Evolutionary conservation across 495 filamentous ascomycete genomes (phyloP).

Genomic region (Penicillium simplicissimum): DNA sequence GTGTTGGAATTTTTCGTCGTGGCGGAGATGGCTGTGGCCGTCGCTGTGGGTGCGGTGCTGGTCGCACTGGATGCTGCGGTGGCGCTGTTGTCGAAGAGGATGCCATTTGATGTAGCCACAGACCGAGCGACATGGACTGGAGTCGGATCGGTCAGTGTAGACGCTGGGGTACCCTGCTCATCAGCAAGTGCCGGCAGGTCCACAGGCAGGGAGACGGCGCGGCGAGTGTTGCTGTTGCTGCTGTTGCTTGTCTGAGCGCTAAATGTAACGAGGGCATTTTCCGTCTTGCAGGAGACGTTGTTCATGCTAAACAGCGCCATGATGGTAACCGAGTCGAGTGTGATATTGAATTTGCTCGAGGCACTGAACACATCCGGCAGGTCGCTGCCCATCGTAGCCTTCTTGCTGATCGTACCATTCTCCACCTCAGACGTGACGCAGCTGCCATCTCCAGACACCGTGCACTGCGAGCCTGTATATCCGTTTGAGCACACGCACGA

Average conservation of each 20-base stretch:
- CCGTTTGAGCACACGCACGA: constrained; percentile 86
- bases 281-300: constrained; percentile 71
- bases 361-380: constrained; percentile 70
- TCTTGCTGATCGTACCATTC: constrained; percentile 48
- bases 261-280: constrained; percentile 88
- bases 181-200: constrained; percentile 13
- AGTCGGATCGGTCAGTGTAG: constrained; percentile 17
- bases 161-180: background rate
- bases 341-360: constrained; percentile 71
- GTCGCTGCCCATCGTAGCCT: constrained; percentile 77
- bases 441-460: constrained; percentile 55
- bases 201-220: constrained; percentile 15
- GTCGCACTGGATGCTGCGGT: constrained; percentile 17
- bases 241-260: constrained; percentile 33
- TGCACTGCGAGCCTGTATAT: constrained; percentile 79
- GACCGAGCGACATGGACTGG: constrained; percentile 33
- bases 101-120: constrained; percentile 44
- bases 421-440: constrained; percentile 69
- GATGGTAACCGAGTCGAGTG: constrained; percentile 63
- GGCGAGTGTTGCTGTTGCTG: constrained; percentile 31
- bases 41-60: constrained; percentile 15
- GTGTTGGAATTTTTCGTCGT: background rate
- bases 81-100: constrained; percentile 38
- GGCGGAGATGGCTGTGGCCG: background rate
- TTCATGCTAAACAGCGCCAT: constrained; percentile 73